phyloP scores from a whole-genome alignment of 2,329 filamentous ascomycete species.

The Thermochaetoides dissita region DNA sequence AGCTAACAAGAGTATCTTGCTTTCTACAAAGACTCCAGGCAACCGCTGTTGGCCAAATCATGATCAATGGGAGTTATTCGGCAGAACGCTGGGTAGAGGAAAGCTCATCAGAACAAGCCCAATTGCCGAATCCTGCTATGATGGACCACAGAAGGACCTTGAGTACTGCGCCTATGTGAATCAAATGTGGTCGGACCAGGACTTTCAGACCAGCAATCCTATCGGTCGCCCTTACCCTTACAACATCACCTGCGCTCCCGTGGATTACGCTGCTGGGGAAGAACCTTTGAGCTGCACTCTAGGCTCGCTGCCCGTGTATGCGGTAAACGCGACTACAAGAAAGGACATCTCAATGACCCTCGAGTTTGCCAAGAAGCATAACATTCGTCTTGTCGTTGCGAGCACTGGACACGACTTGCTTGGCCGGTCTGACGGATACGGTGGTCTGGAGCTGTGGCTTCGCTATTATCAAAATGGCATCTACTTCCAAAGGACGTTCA shows the following conservation, averaged over 20 bases:
- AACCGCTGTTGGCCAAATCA: slow-evolving; percentile 39
- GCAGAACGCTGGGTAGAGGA: slow-evolving; percentile 34
- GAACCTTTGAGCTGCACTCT: slow-evolving; percentile 18
- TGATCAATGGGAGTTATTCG: slow-evolving; percentile 33
- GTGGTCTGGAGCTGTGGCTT: slow-evolving; percentile 25
- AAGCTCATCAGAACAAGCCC: slow-evolving; percentile 37
- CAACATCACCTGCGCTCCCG: slow-evolving; percentile 9
- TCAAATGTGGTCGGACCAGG: slow-evolving; percentile 6
- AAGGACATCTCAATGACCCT: slow-evolving; percentile 14
- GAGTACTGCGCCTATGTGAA: slow-evolving; percentile 4
- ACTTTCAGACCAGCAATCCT: slow-evolving; percentile 4
- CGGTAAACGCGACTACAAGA: slow-evolving; percentile 17
- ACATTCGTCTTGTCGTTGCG: slow-evolving; percentile 31
- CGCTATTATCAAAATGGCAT: slow-evolving; percentile 23
- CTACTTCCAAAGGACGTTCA: slow-evolving; percentile 5
- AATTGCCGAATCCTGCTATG: slow-evolving; percentile 36
- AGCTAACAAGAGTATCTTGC: too few species aligned
- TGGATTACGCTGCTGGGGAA: slow-evolving; percentile 5
- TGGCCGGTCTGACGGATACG: slow-evolving; percentile 24
- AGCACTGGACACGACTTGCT: slow-evolving; percentile 28
- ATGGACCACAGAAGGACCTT: slow-evolving; percentile 4
- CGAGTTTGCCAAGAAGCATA: slow-evolving; percentile 24
- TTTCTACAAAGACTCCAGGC: slow-evolving; percentile 21
- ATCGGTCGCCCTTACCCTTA: slow-evolving; percentile 7
- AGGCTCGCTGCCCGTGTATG: slow-evolving; percentile 23